Evolutionary conservation across 2,329 filamentous ascomycete species (phyloP).

Genomic region (Cordyceps fumosorosea): DNA sequence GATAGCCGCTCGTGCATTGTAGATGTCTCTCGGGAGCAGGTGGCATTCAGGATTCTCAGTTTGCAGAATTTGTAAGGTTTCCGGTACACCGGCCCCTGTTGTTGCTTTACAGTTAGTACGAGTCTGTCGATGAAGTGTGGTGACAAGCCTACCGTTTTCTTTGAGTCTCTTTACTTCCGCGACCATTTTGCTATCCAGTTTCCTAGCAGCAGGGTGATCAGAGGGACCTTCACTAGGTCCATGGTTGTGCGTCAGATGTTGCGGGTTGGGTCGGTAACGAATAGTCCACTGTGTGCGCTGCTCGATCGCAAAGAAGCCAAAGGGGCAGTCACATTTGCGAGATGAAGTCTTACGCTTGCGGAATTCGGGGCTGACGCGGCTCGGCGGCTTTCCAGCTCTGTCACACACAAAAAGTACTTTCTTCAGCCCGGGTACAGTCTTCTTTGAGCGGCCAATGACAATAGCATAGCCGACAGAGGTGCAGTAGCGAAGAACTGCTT

Average conservation of each 20-base stretch:
- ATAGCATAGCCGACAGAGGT: constrained; percentile 62
- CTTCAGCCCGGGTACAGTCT: constrained; percentile 59
- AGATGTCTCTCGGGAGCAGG: constrained; percentile 58
- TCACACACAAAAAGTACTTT: constrained; percentile 64
- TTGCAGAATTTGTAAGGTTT: constrained; percentile 61
- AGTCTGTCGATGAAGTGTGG: constrained; percentile 15
- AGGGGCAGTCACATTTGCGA: constrained; percentile 62
- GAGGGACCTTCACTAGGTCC: constrained; percentile 60
- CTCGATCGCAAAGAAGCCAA: constrained; percentile 64
- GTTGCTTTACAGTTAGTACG: constrained; percentile 28
- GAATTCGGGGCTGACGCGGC: constrained; percentile 55
- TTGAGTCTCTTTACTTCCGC: constrained; percentile 60
- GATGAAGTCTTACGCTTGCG: constrained; percentile 61
- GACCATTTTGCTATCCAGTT: constrained; percentile 61
- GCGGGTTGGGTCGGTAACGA: constrained; percentile 53
- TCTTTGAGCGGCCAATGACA: constrained; percentile 62
- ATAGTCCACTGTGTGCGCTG: constrained; percentile 62
- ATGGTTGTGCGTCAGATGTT: constrained; percentile 57
- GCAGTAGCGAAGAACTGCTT: constrained; percentile 57
- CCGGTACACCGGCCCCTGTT: constrained; percentile 55
- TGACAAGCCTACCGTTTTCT: constrained; percentile 50
- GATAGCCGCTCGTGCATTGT: constrained; percentile 61
- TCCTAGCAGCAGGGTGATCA: constrained; percentile 59
- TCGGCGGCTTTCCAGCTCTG: constrained; percentile 56
- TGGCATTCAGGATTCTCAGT: constrained; percentile 57